A percentile compares a stretch with the other conserved stretches of the same genome.
Evolutionary conservation across 164 flowering plant species (phyloP).

Genomic region (Annona cherimola): DNA sequence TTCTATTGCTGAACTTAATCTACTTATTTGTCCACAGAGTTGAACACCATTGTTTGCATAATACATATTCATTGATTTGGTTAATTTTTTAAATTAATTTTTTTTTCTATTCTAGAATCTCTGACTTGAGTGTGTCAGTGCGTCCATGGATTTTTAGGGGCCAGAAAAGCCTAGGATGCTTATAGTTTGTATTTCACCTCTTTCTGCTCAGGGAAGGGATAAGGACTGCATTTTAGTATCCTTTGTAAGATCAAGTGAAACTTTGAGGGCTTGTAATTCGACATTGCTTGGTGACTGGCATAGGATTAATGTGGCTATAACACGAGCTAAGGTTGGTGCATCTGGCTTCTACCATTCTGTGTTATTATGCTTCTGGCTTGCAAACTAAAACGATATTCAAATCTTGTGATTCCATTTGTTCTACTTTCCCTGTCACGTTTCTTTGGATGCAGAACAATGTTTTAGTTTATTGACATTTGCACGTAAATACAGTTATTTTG

Average conservation of each 20-base stretch:
- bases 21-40: background rate
- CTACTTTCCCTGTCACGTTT: background rate
- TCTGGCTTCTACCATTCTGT: background rate
- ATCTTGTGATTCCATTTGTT: background rate
- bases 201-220: constrained; percentile 73
- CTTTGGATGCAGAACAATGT: too few species aligned
- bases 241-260: constrained; percentile 77
- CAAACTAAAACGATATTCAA: background rate
- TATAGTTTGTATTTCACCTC: background rate
- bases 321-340: constrained; percentile 82
- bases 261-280: constrained; percentile 45
- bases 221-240: constrained; percentile 93
- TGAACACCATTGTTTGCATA: background rate
- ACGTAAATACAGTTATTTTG: too few species aligned
- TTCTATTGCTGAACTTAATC: background rate
- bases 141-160: background rate
- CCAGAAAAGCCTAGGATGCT: background rate
- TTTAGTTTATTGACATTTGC: too few species aligned
- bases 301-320: constrained; percentile 90
- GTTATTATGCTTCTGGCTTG: background rate
- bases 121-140: too few species aligned
- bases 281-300: constrained; percentile 99
- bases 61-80: background rate
- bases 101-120: too few species aligned
- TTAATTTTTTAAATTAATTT: too few species aligned